Percentiles rank a stretch among this genome's conserved stretches.
These are phyloP conservation scores for Annona cherimola DNA, from an alignment of 164 flowering plant genomes.

Conservation along the genomic window DNA sequence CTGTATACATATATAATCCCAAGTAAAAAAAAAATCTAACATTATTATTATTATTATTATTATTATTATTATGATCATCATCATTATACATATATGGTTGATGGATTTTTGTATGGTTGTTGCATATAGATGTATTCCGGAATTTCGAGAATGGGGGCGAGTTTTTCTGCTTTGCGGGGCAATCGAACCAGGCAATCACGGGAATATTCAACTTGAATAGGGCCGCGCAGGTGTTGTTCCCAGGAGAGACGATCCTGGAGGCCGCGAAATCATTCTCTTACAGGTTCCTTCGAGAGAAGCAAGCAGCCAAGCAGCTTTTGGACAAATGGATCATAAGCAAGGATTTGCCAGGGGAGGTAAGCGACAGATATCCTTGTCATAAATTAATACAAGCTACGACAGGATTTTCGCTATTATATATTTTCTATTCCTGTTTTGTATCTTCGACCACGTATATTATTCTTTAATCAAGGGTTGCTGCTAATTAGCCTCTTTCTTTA, in stretches of 20 bases:
- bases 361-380: not conserved
- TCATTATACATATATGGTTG: no score
- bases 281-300: conserved; percentile 54
- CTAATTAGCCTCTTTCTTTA: no score
- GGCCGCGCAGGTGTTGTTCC: conserved; percentile 66
- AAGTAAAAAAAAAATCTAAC: no score
- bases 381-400: no score
- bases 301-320: conserved; percentile 41
- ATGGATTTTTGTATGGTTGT: no score
- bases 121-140: conserved; percentile 51
- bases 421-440: no score
- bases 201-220: conserved; percentile 75
- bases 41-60: no score
- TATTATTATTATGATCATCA: no score
- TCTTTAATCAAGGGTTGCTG: no score
- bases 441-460: no score
- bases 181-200: conserved; percentile 70
- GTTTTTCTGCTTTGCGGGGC: conserved; percentile 79
- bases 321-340: conserved; percentile 93
- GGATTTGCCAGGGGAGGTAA: conserved; percentile 88
- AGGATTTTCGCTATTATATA: no score
- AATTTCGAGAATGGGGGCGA: conserved; percentile 62
- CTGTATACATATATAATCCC: no score
- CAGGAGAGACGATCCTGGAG: conserved; percentile 61
- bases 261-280: conserved; percentile 54